Percentiles rank a stretch among this genome's conserved stretches.
phyloP scores from a whole-genome alignment of 805 yeast genomes.

The Nakazawaea wickerhamii region DNA sequence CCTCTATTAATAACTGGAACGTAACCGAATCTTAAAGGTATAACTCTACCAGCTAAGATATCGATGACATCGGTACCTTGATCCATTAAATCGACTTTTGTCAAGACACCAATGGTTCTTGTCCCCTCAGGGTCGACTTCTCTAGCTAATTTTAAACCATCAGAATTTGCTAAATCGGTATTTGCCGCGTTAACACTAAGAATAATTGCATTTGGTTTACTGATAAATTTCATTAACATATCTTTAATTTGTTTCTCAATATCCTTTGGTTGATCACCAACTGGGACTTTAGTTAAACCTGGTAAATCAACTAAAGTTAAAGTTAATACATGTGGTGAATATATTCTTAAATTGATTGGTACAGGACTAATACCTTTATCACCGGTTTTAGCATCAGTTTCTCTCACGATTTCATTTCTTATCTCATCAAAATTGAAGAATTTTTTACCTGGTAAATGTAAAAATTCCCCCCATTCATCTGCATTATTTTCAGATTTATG shows the following conservation, averaged over 20 bases:
- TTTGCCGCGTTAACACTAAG: conserved; percentile 94
- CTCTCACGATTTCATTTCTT: conserved; percentile 84
- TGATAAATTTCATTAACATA: conserved; percentile 86
- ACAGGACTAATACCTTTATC: conserved; percentile 85
- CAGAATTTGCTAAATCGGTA: conserved; percentile 95
- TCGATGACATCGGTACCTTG: conserved; percentile 96
- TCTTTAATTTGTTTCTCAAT: conserved; percentile 92
- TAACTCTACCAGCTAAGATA: conserved; percentile 90
- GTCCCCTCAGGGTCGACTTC: conserved; percentile 97
- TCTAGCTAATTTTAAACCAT: conserved; percentile 91
- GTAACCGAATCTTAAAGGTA: conserved; percentile 91
- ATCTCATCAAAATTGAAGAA: conserved; percentile 86
- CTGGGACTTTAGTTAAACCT: conserved; percentile 96
- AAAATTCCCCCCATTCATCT: conserved; percentile 96
- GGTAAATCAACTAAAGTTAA: conserved; percentile 95
- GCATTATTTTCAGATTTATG: conserved; percentile 61
- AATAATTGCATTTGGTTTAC: conserved; percentile 92
- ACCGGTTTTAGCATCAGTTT: conserved; percentile 81
- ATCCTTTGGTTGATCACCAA: conserved; percentile 98
- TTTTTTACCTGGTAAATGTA: conserved; percentile 85
- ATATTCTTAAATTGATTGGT: conserved; percentile 90
- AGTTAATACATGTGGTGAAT: conserved; percentile 90
- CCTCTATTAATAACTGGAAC: conserved; percentile 97
- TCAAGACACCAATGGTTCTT: conserved; percentile 94
- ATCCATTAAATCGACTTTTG: conserved; percentile 96